Percentiles rank a stretch among this genome's conserved stretches.
phyloP scores from a whole-genome alignment of 805 yeast species.

The Schizosaccharomyces osmophilus region DNA sequence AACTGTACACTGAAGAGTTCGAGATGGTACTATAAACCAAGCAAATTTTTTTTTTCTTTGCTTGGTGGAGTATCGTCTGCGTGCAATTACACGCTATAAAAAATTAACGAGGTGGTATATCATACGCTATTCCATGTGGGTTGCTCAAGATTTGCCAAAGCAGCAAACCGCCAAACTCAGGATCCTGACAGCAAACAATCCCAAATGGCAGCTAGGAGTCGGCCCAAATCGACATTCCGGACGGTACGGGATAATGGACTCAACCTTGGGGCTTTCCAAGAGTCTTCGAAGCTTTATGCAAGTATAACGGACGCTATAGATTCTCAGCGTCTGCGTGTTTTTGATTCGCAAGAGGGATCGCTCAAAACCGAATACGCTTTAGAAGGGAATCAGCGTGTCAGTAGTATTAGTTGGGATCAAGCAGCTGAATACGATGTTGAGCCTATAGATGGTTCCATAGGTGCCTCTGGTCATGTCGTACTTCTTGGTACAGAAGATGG shows the following conservation, averaged over 20 bases:
- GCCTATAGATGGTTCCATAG: neutral
- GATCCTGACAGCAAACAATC: neutral
- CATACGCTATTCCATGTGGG: neutral
- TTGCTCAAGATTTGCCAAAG: neutral
- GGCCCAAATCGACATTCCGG: neutral
- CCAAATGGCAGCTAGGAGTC: neutral
- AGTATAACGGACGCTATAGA: neutral
- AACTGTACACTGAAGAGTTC: no score
- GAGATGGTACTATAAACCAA: no score
- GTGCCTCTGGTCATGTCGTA: neutral
- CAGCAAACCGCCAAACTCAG: neutral
- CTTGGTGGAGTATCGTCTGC: no score
- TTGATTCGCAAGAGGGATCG: neutral
- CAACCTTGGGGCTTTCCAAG: neutral
- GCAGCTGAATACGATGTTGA: neutral
- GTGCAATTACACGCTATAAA: no score
- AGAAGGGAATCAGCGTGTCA: neutral
- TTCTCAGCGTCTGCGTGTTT: neutral
- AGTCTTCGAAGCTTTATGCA: neutral
- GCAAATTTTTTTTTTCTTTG: no score
- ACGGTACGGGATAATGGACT: neutral
- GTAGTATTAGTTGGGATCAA: neutral
- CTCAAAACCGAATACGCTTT: neutral
- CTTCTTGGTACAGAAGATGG: neutral
- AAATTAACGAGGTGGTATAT: no score